A percentile compares a stretch with the other conserved stretches of the same genome.
Conservation (phyloP, 2,329 filamentous ascomycete species). For the Leptodontidium sp. region DNA sequence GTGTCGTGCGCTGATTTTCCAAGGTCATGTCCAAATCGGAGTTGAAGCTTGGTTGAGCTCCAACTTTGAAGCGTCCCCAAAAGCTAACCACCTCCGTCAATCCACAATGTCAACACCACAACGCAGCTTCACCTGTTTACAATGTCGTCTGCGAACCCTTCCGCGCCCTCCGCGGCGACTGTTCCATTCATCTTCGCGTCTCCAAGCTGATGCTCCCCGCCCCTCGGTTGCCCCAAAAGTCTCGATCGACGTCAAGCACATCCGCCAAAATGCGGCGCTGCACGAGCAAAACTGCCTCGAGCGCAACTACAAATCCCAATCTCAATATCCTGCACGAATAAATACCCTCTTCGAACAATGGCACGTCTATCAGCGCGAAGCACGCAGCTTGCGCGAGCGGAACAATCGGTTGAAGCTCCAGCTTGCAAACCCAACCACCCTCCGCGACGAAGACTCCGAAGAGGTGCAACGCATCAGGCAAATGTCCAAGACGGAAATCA, state of each 20-base stretch:
- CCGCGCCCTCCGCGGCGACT: constrained; percentile 27
- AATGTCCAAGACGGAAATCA: constrained; percentile 59
- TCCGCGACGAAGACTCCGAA: constrained; percentile 51
- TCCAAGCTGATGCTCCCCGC: constrained; percentile 33
- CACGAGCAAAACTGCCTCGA: constrained; percentile 85
- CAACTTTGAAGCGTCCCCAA: constrained; percentile 21
- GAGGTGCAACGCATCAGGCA: constrained; percentile 35
- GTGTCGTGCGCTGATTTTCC: background rate
- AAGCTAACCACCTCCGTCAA: constrained; percentile 25
- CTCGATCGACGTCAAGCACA: constrained; percentile 84
- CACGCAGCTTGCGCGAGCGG: constrained; percentile 68
- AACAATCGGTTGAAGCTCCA: constrained; percentile 70
- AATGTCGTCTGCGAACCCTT: constrained; percentile 36
- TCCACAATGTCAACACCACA: constrained; percentile 36
- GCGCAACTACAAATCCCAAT: constrained; percentile 77
- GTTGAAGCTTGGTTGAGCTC: constrained; percentile 12
- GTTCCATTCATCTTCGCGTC: constrained; percentile 36
- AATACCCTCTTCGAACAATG: constrained; percentile 63
- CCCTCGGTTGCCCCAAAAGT: constrained; percentile 81
- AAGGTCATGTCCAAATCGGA: background rate
- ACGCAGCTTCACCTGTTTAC: constrained; percentile 39
- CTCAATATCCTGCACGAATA: constrained; percentile 64
- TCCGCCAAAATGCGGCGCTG: constrained; percentile 82
- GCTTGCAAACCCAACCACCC: constrained; percentile 59
- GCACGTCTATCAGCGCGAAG: constrained; percentile 66